Conservation (phyloP, 495 filamentous ascomycete genomes). For the Hypoxylon intermedium region DNA sequence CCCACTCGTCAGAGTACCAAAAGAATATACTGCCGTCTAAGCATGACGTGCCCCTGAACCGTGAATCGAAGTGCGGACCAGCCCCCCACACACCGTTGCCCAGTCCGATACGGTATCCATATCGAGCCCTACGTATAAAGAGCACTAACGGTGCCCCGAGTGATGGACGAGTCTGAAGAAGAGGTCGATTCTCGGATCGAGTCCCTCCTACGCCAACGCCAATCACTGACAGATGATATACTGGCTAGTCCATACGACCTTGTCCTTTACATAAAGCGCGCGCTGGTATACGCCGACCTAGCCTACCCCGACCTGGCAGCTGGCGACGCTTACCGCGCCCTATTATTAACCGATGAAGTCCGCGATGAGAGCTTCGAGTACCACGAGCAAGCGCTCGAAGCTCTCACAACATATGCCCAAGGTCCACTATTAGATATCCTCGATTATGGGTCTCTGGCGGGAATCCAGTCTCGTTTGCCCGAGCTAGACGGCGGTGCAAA, state of each 20-base stretch:
- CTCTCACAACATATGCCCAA: constrained; percentile 43
- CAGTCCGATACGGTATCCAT: constrained; percentile 21
- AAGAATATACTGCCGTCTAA: constrained; percentile 13
- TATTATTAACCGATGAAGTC: constrained; percentile 84
- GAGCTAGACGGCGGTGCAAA: constrained; percentile 37
- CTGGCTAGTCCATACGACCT: constrained; percentile 73
- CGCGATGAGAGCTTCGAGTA: constrained; percentile 72
- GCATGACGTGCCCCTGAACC: constrained; percentile 36
- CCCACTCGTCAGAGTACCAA: constrained; percentile 11
- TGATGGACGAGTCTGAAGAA: constrained; percentile 52
- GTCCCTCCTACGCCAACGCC: constrained; percentile 54
- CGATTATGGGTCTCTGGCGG: constrained; percentile 50
- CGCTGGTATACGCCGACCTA: constrained; percentile 71
- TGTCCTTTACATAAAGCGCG: constrained; percentile 75
- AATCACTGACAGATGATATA: constrained; percentile 57
- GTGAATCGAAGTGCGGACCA: constrained; percentile 35
- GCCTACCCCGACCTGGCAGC: constrained; percentile 89
- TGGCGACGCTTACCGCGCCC: constrained; percentile 87
- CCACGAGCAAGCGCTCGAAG: constrained; percentile 61
- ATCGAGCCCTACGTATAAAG: constrained; percentile 20
- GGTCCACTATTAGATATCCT: constrained; percentile 47
- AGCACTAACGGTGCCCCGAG: constrained; percentile 23
- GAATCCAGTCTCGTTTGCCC: constrained; percentile 46
- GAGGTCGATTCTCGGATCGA: constrained; percentile 47
- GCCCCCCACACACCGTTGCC: constrained; percentile 19